Evolutionary conservation across 345 rosid genomes (phyloP).

Genomic region (Leavenworthia alabamica): DNA sequence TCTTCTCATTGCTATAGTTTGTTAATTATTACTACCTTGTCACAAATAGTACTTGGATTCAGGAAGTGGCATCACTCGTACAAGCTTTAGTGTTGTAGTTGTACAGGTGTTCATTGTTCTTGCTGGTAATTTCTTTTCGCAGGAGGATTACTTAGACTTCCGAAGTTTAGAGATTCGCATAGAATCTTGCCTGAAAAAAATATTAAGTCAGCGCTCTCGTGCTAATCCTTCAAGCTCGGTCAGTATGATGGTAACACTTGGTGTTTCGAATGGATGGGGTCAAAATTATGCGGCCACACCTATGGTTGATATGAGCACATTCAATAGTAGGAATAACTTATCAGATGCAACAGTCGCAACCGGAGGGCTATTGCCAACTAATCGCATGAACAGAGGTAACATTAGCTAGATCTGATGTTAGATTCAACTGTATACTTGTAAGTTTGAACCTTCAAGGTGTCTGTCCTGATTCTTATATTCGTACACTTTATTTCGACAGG

Average conservation of each 20-base stretch:
- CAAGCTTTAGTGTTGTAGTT: not conserved
- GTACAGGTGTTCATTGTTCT: not conserved
- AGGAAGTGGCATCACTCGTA: not conserved
- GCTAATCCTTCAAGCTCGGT: constrained; percentile 48
- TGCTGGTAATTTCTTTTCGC: constrained; percentile 14
- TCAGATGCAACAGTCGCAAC: constrained; percentile 41
- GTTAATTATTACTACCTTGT: constrained; percentile 2
- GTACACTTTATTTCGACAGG: constrained; percentile 39
- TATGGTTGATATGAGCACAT: constrained; percentile 45
- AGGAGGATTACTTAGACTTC: constrained; percentile 78
- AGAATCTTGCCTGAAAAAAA: constrained; percentile 32
- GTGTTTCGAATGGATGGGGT: constrained; percentile 49
- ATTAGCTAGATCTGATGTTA: constrained; percentile 48
- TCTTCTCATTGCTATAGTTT: constrained; percentile 20
- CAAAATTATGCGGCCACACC: constrained; percentile 49
- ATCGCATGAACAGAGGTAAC: constrained; percentile 49
- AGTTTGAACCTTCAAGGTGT: constrained; percentile 12
- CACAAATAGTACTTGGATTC: not conserved
- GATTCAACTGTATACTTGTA: not conserved
- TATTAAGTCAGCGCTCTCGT: constrained; percentile 38
- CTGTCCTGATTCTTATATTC: not conserved
- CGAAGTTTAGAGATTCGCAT: constrained; percentile 60
- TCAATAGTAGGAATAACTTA: constrained; percentile 40
- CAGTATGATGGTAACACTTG: constrained; percentile 79
- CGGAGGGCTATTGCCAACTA: constrained; percentile 50